Percentiles rank a stretch among this genome's conserved stretches.
Evolutionary conservation across 768 basidiomycete species (phyloP).

Genomic region (Amanita rimosa): DNA sequence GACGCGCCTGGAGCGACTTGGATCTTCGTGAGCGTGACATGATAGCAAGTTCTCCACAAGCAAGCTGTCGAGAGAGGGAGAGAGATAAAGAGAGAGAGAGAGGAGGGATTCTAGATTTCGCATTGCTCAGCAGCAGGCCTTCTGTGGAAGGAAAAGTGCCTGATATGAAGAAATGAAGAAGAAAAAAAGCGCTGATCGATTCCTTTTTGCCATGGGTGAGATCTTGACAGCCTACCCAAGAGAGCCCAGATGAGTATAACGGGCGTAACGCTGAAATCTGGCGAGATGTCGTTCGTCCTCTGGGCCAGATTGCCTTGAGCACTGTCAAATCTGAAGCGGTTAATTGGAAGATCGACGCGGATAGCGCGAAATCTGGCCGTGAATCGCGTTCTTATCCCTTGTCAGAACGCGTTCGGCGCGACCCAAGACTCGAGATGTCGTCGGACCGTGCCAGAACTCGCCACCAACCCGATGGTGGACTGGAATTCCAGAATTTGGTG

Average conservation of each 20-base stretch:
- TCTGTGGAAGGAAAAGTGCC: neutral
- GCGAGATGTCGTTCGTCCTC: neutral
- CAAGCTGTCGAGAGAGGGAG: too few species aligned
- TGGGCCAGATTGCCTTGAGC: neutral
- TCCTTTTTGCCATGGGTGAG: neutral
- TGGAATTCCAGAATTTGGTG: neutral
- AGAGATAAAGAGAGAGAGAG: too few species aligned
- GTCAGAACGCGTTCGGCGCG: neutral
- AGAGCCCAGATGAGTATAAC: neutral
- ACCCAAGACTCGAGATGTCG: neutral
- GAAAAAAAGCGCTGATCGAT: conserved; percentile 2
- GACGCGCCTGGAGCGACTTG: neutral
- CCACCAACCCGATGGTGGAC: neutral
- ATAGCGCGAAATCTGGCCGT: neutral
- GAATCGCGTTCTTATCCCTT: neutral
- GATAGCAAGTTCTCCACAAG: neutral
- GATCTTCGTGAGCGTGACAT: neutral
- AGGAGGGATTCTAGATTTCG: neutral
- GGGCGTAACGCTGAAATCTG: neutral
- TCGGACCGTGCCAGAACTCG: neutral
- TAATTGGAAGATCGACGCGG: neutral
- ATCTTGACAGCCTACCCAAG: neutral
- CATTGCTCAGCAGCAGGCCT: too few species aligned
- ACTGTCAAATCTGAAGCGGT: neutral
- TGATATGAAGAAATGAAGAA: neutral